These are phyloP conservation scores for Russula ochroleuca DNA, from an alignment of 768 basidiomycete species.

Conservation along the genomic window DNA sequence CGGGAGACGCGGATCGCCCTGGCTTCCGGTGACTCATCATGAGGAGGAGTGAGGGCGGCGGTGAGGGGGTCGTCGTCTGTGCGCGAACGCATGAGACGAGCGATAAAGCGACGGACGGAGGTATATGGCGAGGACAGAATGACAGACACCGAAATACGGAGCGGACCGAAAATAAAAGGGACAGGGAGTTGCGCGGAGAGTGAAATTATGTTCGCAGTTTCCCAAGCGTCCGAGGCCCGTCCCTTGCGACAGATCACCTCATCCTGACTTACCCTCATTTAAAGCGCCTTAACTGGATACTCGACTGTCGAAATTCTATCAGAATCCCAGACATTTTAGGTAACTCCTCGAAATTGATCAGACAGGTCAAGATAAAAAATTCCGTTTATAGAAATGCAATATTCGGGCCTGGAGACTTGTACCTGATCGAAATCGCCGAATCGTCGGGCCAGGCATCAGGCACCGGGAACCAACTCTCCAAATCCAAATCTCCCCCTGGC, in stretches of 20 bases:
- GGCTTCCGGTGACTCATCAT: slow-evolving; percentile 60
- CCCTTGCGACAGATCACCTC: background rate
- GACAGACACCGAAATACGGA: background rate
- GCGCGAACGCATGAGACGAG: slow-evolving; percentile 25
- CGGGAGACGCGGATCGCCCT: slow-evolving; percentile 47
- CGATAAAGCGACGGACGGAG: background rate
- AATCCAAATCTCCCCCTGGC: background rate
- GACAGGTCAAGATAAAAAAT: background rate
- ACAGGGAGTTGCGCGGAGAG: slow-evolving; percentile 10
- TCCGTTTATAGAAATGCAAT: slow-evolving; percentile 6
- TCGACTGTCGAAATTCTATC: background rate
- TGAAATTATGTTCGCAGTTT: slow-evolving; percentile 13
- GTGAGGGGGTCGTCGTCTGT: slow-evolving; percentile 44
- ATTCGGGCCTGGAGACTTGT: background rate
- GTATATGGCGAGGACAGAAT: background rate
- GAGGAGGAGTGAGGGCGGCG: slow-evolving; percentile 58
- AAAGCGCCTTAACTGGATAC: background rate
- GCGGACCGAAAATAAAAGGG: slow-evolving; percentile 15
- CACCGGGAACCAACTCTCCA: slow-evolving; percentile 17
- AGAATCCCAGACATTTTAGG: slow-evolving; percentile 9
- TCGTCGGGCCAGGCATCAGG: slow-evolving; percentile 9
- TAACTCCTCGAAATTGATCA: background rate
- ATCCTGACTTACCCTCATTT: background rate
- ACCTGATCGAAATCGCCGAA: slow-evolving; percentile 21
- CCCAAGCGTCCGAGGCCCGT: slow-evolving; percentile 10